These are phyloP conservation scores for Aureobasidium sp. DNA, from an alignment of 2,329 filamentous ascomycete genomes.

Conservation along the genomic window DNA sequence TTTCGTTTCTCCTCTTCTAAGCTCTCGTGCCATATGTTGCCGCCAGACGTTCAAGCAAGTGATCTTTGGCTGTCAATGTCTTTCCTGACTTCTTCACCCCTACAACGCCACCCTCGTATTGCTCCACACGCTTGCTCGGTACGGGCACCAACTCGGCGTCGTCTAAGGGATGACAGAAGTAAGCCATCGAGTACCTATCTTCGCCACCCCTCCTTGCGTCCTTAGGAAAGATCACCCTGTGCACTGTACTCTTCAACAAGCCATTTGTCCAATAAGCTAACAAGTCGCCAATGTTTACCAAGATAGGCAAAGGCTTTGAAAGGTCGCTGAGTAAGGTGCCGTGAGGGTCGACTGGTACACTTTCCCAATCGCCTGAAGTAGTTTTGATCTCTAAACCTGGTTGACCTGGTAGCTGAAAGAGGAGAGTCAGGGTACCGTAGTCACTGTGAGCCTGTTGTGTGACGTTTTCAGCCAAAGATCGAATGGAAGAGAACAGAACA, in stretches of 20 bases:
- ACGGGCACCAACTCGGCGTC: slow-evolving; percentile 47
- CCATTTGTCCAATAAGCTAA: slow-evolving; percentile 87
- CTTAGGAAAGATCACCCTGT: slow-evolving; percentile 69
- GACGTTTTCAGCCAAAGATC: not conserved
- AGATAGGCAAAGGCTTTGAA: slow-evolving; percentile 45
- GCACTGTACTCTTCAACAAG: slow-evolving; percentile 77
- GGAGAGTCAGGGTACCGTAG: slow-evolving; percentile 61
- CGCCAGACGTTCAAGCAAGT: slow-evolving; percentile 50
- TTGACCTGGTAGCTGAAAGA: slow-evolving; percentile 81
- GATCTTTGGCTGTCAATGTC: slow-evolving; percentile 51
- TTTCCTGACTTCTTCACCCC: slow-evolving; percentile 34
- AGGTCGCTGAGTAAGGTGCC: not conserved
- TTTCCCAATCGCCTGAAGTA: slow-evolving; percentile 35
- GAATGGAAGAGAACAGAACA: not conserved
- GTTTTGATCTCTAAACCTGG: slow-evolving; percentile 78
- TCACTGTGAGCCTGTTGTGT: slow-evolving; percentile 65
- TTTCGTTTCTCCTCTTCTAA: not conserved
- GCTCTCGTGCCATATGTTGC: slow-evolving; percentile 48
- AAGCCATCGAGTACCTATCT: slow-evolving; percentile 53
- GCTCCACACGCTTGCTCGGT: slow-evolving; percentile 44
- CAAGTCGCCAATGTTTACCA: slow-evolving; percentile 65
- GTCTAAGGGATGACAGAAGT: slow-evolving; percentile 57
- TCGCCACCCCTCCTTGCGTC: slow-evolving; percentile 30
- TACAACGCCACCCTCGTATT: slow-evolving; percentile 28
- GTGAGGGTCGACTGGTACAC: slow-evolving; percentile 38